phyloP scores from a whole-genome alignment of 176 grass and related monocot genomes.

The Saccharum officinarum region DNA sequence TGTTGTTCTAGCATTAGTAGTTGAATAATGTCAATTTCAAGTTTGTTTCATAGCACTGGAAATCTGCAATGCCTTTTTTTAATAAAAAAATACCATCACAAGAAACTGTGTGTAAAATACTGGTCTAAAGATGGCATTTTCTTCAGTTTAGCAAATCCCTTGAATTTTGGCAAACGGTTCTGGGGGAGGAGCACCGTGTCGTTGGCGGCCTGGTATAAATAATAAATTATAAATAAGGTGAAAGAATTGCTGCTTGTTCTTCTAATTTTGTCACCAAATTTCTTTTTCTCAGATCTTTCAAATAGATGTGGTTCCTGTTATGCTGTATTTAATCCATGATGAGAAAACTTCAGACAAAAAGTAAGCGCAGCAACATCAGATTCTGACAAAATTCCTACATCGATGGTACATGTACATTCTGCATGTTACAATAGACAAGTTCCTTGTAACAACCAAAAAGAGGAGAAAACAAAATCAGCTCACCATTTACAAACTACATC shows the following conservation, averaged over 20 bases:
- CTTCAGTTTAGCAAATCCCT: too few relatives aligned
- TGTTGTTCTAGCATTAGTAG: slow-evolving; percentile 13
- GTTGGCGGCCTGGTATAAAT: not conserved
- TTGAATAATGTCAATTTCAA: slow-evolving; percentile 23
- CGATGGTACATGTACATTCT: slow-evolving; percentile 19
- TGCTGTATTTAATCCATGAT: not conserved
- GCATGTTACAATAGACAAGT: not conserved
- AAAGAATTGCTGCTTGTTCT: not conserved
- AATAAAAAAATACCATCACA: too few relatives aligned
- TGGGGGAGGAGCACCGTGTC: not conserved
- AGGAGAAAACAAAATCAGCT: not conserved
- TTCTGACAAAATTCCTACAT: slow-evolving; percentile 18
- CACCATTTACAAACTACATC: slow-evolving; percentile 44
- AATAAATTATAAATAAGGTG: too few relatives aligned
- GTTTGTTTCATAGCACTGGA: not conserved
- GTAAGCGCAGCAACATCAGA: not conserved
- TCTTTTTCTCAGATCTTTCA: not conserved
- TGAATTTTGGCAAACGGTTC: too few relatives aligned
- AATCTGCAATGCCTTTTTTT: too few relatives aligned
- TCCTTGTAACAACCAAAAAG: not conserved
- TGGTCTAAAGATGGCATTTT: too few relatives aligned
- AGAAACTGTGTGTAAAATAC: too few relatives aligned
- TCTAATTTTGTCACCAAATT: not conserved
- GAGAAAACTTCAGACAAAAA: not conserved
- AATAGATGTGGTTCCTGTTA: not conserved